Base-by-base conservation (phyloP, 2,329 filamentous ascomycete species). In the Diaporthe amygdali region DNA sequence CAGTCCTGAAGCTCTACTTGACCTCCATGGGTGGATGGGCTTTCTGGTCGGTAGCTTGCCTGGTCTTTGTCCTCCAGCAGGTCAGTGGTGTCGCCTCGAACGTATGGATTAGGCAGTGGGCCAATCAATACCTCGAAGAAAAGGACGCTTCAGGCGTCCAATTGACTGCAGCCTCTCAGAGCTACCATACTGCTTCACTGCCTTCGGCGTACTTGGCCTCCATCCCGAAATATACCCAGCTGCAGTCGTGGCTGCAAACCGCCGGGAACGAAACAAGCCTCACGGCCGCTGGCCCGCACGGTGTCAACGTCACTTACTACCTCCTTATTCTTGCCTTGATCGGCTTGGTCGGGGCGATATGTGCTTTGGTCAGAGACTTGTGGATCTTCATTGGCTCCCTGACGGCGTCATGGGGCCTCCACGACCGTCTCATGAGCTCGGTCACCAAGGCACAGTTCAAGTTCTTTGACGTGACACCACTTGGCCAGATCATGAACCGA, bases 401-500 rank as follows among this genome's bases (percentile, higher is more conserved):
- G 56, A 92, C 92, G 32, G 96, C 96, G 3, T 98, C 96, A 32
- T 92, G 90, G 84, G 92, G 91, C 75, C 90, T 99, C 25, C 96
- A 99, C 80, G 88, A 92, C 75, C 86, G 89, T 44, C 86, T 99
- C 68, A 92, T 99, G 80, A 87, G 89, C 34, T 87, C 93, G 1
- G 91, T 99, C 30, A 93, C 94, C 17, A 91, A 95, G 75, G 96
- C 96, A 37, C 96, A 95, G 79, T 98, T 99, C 86, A 95, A 94
- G 79, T 99, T 99, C 84, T 99, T 99, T 78, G 96, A 99, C 78
- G 93, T 96, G 1, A 99, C 96, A 0, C 96, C 96, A 2, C 89
- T 98, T 0, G 96, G 96, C 15, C 96, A 98, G 82, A 88, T 99
- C 77, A 98, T 98, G 92, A 99, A 99, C 82, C 91, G 96, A 25